Base-by-base conservation (phyloP, 257 asterid genomes). In the Coffea canephora region DNA sequence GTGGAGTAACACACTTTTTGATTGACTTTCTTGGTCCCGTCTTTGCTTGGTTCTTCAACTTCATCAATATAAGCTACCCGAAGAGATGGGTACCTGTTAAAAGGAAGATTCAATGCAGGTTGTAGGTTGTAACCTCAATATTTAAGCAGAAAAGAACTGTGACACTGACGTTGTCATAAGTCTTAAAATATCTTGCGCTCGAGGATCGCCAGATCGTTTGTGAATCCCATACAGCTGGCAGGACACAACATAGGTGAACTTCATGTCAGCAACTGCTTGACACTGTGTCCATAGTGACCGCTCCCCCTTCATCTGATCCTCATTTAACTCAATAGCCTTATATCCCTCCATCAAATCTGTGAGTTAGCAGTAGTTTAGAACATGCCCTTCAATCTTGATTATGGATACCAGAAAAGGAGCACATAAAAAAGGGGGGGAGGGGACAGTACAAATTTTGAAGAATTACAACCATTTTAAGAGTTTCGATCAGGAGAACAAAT, bases 241-340 rank as follows among this genome's bases (percentile, higher is more conserved):
- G 34, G 99, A 94, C 64, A 94, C 98, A 69, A 96, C 98, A 87
- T 90, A 92, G 66, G 99, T 92, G 79, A 96, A 96, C 89, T 96
- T 96, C 99, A 96, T 92, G 88, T 94, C 99, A 76, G 97, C 97
- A 80, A 96, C 99, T 46, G 99, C 99, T 86, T 92, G 98, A 87
- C 97, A 96, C 77, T 96, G 99, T 14, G 97, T 90, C 97, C 97
- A 93, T 34, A 96, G 83, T 8, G 98, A 93, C 80, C 97, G 89
- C 85, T 96, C 98, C 71, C 98, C 98, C 88, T 94, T 96, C 91
- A 92, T 92, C 83, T 96, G 98, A 84, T 94, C 98, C 87, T 96
- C 99, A 81, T 87, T 94, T 87, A 91, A 82, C 88, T 96, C 99
- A 86, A 96, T 91, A 77, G 99, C 98, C 89, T 94, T 94, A 27